Evolutionary conservation across 768 basidiomycete genomes (phyloP), one percentile per base, ranked within the genome.

Genomic region (Pholiota microspora): DNA sequence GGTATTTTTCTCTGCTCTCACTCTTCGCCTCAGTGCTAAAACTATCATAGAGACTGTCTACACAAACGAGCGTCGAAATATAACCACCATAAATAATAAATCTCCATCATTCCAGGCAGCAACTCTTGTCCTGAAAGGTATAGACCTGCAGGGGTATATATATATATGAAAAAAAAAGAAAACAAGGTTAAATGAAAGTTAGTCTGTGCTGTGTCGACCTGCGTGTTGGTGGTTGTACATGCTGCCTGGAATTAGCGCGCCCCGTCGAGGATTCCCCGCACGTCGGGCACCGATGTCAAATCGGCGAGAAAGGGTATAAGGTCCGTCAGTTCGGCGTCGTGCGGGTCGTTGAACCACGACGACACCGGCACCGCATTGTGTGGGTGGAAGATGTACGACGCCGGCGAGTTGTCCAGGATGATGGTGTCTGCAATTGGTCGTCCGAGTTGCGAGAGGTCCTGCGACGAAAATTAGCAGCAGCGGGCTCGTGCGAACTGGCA

Each of bases 321-420:
- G 73, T 98, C 96, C 40, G 93, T 97, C 54, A 99, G 82, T 72
- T 98, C 96, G 42, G 94, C 95, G 67, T 98, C 96, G 65, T 98
- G 96, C 16, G 95, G 95, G 73, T 94, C 94, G 73, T 98, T 98
- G 77, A 99, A 99, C 97, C 97, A 99, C 49, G 92, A 94, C 48
- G 96, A 97, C 58, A 99, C 95, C 18, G 97, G 97, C 3, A 98
- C 96, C 28, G 97, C 97, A 69, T 98, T 98, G 75, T 97, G 92
- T 7, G 94, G 94, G 67, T 99, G 96, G 81, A 98, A 99, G 58
- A 98, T 96, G 73, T 98, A 99, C 12, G 93, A 97, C 15, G 97
- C 97, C 10, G 97, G 97, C 31, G 96, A 98, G 70, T 98, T 99
- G 76, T 98, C 97, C 65, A 99, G 82, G 74, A 99, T 99, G 67